A percentile compares a stretch with the other conserved stretches of the same genome.
phyloP scores from a whole-genome alignment of 495 filamentous ascomycete genomes.

The Xylaria nigripes region DNA sequence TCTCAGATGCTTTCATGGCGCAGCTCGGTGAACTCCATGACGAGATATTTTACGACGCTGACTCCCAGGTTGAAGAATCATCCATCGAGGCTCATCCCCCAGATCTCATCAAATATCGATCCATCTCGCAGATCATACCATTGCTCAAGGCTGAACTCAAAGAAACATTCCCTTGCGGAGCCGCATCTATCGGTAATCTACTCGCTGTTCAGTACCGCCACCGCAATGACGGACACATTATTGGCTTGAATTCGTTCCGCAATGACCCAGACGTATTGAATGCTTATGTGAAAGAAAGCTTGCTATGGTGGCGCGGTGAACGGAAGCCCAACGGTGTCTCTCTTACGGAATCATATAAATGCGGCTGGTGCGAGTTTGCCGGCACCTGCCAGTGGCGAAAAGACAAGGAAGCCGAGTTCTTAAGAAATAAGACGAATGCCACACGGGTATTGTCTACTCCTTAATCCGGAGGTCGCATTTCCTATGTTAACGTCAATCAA shows the following conservation, averaged over 20 bases:
- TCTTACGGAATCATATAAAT: slow-evolving; percentile 91
- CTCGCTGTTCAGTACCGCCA: slow-evolving; percentile 59
- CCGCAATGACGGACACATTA: slow-evolving; percentile 41
- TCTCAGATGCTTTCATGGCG: slow-evolving; percentile 73
- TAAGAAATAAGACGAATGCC: slow-evolving; percentile 12
- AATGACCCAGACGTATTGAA: slow-evolving; percentile 57
- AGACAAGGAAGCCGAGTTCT: slow-evolving; percentile 25
- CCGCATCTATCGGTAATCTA: slow-evolving; percentile 42
- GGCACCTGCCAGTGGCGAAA: slow-evolving; percentile 47
- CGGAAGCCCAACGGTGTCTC: slow-evolving; percentile 67
- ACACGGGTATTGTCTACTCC: background rate
- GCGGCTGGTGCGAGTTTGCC: slow-evolving; percentile 51
- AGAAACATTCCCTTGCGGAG: slow-evolving; percentile 47
- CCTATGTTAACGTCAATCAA: no score
- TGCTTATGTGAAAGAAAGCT: slow-evolving; percentile 55
- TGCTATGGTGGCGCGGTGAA: slow-evolving; percentile 85
- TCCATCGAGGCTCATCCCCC: slow-evolving; percentile 11
- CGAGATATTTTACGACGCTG: slow-evolving; percentile 39
- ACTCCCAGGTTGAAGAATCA: slow-evolving; percentile 15
- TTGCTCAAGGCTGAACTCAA: slow-evolving; percentile 42
- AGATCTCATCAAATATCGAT: slow-evolving; percentile 37
- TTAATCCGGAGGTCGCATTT: background rate
- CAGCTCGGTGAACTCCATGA: slow-evolving; percentile 66
- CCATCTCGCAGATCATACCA: slow-evolving; percentile 31
- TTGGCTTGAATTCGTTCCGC: slow-evolving; percentile 61